A percentile compares a stretch with the other conserved stretches of the same genome.
phyloP scores from a whole-genome alignment of 1,139 yeast genomes.

The Groenewaldozyma auringiensis region DNA sequence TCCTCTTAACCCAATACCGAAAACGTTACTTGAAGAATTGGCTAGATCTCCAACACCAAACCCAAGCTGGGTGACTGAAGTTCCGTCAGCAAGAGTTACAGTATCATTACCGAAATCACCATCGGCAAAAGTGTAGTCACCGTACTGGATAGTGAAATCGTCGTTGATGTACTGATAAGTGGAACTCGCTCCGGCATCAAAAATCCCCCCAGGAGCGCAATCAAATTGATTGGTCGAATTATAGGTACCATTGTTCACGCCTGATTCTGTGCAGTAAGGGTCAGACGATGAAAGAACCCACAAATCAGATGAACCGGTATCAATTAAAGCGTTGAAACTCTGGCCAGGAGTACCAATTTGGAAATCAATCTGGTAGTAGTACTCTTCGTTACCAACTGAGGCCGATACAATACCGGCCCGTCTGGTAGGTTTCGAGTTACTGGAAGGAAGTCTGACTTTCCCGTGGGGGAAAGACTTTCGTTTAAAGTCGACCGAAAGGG shows the following conservation, averaged over 20 bases:
- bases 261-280: constrained; percentile 19
- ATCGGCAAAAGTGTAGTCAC: constrained; percentile 50
- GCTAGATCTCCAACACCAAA: constrained; percentile 27
- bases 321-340: constrained; percentile 31
- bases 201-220: constrained; percentile 20
- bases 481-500: too few species aligned
- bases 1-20: constrained; percentile 33
- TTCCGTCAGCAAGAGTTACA: constrained; percentile 34
- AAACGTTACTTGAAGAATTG: constrained; percentile 28
- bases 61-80: constrained; percentile 11
- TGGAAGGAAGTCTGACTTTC: too few species aligned
- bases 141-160: constrained; percentile 46
- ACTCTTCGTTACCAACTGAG: constrained; percentile 7
- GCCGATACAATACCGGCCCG: not conserved
- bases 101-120: constrained; percentile 60
- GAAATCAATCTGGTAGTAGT: constrained; percentile 23
- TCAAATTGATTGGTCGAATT: constrained; percentile 17
- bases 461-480: too few species aligned
- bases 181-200: constrained; percentile 15
- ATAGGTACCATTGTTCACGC: constrained; percentile 12
- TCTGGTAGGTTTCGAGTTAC: too few species aligned
- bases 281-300: constrained; percentile 41
- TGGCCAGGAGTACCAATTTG: constrained; percentile 21
- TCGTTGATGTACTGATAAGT: constrained; percentile 15
- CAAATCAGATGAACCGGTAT: constrained; percentile 63